Evolutionary conservation across 495 filamentous ascomycete species (phyloP), one percentile per base, ranked within the genome.

Genomic region (Filosporella fistucella): DNA sequence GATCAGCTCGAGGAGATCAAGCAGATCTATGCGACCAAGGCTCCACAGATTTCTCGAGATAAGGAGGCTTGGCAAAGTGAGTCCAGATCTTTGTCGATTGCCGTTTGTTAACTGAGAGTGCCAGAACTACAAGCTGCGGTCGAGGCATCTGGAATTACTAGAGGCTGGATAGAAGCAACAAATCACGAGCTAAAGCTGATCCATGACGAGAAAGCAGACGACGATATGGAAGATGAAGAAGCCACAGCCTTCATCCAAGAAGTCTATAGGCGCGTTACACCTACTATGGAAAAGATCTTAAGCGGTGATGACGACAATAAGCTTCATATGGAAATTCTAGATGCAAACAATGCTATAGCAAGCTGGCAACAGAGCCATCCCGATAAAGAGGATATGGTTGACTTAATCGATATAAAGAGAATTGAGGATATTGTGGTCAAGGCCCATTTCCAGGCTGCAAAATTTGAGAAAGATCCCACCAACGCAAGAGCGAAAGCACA

Each of bases 401-500:
- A 47, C 30, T 47, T 47, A 47, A 47, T 47, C 44, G 30, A 47
- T 37, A 47, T 47, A 47, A 47, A 47, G 44, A 47, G 30, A 47
- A 47, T 47, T 47, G 24, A 49, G 46, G 46, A 49, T 26, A 49
- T 49, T 49, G 22, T 49, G 22, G 36, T 46, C 23, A 49, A 49
- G 9, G 46, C 35, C 26, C 23, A 49, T 49, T 49, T 49, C 35
- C 17, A 49, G 36, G 46, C 46, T 47, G 14, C 20, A 47, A 47
- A 47, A 33, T 47, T 45, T 45, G 28, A 45, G 39, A 47, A 47
- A 47, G 45, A 47, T 47, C 45, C 45, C 24, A 47, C 17, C 33
- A 49, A 49, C 28, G 13, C 25, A 49, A 49, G 46, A 49, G 46
- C 36, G 23, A 49, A 49, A 49, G 46, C 40, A 49, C 23, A 49